A percentile compares a stretch with the other conserved stretches of the same genome.
These are phyloP conservation scores for Trichoderma sp. DNA, from an alignment of 2,329 filamentous ascomycete species.

Conservation along the genomic window DNA sequence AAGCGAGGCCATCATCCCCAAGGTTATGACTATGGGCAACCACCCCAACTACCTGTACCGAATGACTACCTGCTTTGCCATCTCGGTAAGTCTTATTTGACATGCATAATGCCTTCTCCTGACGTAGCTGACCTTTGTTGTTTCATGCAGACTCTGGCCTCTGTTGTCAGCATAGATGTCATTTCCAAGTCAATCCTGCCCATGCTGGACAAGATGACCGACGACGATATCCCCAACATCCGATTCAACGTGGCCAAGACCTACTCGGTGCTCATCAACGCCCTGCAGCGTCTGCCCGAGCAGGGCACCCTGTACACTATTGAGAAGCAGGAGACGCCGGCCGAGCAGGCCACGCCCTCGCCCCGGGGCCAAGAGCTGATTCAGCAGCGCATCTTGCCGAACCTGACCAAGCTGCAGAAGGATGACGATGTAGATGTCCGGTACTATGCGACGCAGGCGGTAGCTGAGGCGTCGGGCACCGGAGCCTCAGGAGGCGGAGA, in stretches of 20 bases:
- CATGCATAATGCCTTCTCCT: too few relatives aligned
- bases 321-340: slow-evolving; percentile 73
- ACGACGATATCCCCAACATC: slow-evolving; percentile 97
- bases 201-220: slow-evolving; percentile 92
- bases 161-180: slow-evolving; percentile 89
- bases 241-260: slow-evolving; percentile 99
- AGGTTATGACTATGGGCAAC: slow-evolving; percentile 97
- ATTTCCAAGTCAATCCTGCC: slow-evolving; percentile 92
- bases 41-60: slow-evolving; percentile 99
- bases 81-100: slow-evolving; percentile 72
- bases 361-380: slow-evolving; percentile 78
- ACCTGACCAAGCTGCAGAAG: slow-evolving; percentile 92
- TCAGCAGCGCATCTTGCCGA: slow-evolving; percentile 82
- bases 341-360: slow-evolving; percentile 64
- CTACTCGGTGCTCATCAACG: slow-evolving; percentile 85
- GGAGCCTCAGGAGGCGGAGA: slow-evolving; percentile 48
- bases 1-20: slow-evolving; percentile 94
- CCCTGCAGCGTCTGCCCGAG: slow-evolving; percentile 88
- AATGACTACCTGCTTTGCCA: slow-evolving; percentile 99
- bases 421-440: slow-evolving; percentile 98
- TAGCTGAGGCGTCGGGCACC: slow-evolving; percentile 58
- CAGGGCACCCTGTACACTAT: slow-evolving; percentile 83
- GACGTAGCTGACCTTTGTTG: neutral
- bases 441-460: slow-evolving; percentile 94
- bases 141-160: slow-evolving; percentile 79